Evolutionary conservation across 768 basidiomycete genomes (phyloP).

Genomic region (Amanita muscaria): DNA sequence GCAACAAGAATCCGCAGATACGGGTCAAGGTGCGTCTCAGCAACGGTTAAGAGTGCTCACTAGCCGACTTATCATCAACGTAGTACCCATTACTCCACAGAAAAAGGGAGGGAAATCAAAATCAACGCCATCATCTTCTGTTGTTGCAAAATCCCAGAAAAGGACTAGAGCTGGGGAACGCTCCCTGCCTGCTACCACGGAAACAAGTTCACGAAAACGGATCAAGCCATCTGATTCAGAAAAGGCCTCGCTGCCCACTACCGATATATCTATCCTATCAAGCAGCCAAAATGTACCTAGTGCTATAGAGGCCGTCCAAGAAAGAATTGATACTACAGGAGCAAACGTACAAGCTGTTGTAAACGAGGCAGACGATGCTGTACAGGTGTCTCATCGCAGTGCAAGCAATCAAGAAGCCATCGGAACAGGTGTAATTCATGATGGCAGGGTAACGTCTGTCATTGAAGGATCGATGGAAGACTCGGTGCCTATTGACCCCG

Average conservation of each 20-base stretch:
- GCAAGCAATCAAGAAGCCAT: neutral
- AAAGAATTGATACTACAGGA: too few species aligned
- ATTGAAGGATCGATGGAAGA: neutral
- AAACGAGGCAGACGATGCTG: too few species aligned
- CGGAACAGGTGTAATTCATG: neutral
- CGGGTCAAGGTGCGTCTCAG: neutral
- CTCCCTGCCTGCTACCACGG: neutral
- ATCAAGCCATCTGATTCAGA: neutral
- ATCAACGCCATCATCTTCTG: neutral
- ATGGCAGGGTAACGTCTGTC: neutral
- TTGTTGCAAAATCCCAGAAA: neutral
- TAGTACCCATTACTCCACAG: neutral
- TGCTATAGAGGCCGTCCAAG: too few species aligned
- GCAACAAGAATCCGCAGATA: too few species aligned
- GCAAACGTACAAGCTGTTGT: too few species aligned
- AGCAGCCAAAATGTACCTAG: too few species aligned
- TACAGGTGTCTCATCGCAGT: too few species aligned
- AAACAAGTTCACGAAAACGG: neutral
- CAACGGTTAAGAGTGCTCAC: too few species aligned
- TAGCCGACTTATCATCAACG: too few species aligned
- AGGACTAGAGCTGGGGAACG: neutral
- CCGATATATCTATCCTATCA: neutral
- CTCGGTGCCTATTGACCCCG: conserved; percentile 13
- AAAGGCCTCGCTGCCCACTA: too few species aligned
- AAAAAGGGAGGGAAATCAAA: neutral